A percentile compares a stretch with the other conserved stretches of the same genome.
Conservation (phyloP, 768 basidiomycete species). For the Podaxis rugospora region DNA sequence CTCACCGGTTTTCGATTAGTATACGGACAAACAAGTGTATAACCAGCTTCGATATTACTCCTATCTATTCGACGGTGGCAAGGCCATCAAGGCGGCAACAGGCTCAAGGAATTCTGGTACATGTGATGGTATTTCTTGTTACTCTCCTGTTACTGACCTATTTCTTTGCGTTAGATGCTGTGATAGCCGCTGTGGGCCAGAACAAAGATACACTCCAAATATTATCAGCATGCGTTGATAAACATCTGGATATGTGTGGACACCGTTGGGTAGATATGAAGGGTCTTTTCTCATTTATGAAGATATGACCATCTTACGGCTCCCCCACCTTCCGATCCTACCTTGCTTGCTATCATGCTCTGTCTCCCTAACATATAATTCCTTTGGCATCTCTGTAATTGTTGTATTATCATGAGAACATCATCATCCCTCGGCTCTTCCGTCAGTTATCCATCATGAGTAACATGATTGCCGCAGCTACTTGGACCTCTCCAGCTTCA, state of each 20-base stretch:
- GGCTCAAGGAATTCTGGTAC: slow-evolving; percentile 40
- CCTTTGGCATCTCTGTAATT: background rate
- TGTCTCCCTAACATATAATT: background rate
- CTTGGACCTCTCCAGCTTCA: no score
- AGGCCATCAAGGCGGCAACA: slow-evolving; percentile 47
- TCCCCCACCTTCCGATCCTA: slow-evolving; percentile 6
- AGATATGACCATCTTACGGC: slow-evolving; percentile 30
- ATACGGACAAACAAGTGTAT: slow-evolving; percentile 80
- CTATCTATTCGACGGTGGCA: slow-evolving; percentile 72
- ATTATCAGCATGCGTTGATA: slow-evolving; percentile 59
- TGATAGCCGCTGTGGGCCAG: slow-evolving; percentile 41
- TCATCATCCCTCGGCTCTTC: background rate
- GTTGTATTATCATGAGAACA: background rate
- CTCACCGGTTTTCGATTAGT: slow-evolving; percentile 41
- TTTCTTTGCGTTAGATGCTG: slow-evolving; percentile 40
- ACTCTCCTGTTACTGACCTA: background rate
- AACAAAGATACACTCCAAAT: slow-evolving; percentile 48
- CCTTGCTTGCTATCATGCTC: background rate
- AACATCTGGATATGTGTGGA: slow-evolving; percentile 84
- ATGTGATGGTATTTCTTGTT: slow-evolving; percentile 11
- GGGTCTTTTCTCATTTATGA: slow-evolving; percentile 80
- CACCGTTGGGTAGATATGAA: slow-evolving; percentile 86
- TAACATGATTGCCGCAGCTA: no score
- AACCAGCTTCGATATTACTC: slow-evolving; percentile 85
- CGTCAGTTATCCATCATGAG: no score